A percentile compares a stretch with the other conserved stretches of the same genome.
Conservation (phyloP, 2,329 filamentous ascomycete species). For the Beauveria brongniartii region DNA sequence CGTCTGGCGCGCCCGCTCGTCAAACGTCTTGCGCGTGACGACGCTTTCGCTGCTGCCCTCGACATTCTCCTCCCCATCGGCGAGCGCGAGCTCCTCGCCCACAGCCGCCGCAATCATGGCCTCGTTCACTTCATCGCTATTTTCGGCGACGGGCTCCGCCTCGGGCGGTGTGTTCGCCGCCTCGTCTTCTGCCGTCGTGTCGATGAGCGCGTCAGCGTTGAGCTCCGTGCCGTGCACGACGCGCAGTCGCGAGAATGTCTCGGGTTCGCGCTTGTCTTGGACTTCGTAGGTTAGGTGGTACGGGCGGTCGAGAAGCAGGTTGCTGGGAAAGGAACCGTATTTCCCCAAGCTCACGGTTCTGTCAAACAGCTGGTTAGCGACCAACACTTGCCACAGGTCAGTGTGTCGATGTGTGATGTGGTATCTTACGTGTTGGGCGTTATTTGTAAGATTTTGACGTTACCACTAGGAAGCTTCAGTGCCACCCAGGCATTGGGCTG, state of each 20-base stretch:
- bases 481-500: conserved; percentile 54
- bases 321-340: conserved; percentile 84
- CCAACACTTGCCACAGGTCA: neutral
- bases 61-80: conserved; percentile 23
- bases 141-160: conserved; percentile 26
- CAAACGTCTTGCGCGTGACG: conserved; percentile 49
- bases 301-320: conserved; percentile 83
- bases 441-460: conserved; percentile 48
- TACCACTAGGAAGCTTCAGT: conserved; percentile 51
- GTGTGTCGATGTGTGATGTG: neutral
- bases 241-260: conserved; percentile 61
- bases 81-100: conserved; percentile 34
- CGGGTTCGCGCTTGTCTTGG: conserved; percentile 58
- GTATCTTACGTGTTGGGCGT: conserved; percentile 50
- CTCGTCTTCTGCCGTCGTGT: conserved; percentile 30
- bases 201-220: conserved; percentile 65
- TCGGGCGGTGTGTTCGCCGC: conserved; percentile 18
- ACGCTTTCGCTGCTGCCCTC: conserved; percentile 26
- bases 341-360: conserved; percentile 86
- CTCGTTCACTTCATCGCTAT: conserved; percentile 38
- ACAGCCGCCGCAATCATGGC: conserved; percentile 29
- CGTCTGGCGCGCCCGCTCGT: conserved; percentile 62
- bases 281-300: conserved; percentile 90
- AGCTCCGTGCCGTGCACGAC: conserved; percentile 75
- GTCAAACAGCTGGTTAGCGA: conserved; percentile 3